Base-by-base conservation (phyloP, 2,329 filamentous ascomycete genomes). In the Colletotrichum destructivum region DNA sequence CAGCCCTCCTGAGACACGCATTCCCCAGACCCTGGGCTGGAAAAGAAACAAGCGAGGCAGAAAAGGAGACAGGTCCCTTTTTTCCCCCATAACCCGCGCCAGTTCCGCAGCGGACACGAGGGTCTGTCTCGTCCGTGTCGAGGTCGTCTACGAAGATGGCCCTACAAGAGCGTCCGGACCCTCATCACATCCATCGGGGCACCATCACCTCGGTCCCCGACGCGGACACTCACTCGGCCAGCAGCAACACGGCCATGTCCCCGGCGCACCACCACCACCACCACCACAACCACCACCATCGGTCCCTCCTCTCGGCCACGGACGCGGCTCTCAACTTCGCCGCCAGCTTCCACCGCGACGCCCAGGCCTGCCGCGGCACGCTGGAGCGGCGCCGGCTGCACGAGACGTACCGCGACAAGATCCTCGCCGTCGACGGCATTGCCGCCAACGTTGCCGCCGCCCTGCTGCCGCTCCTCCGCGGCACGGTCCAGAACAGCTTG, bases 311-410 rank as follows among this genome's bases (percentile, higher is more conserved):
- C 3, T 59, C 56, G 18, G 18, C 56, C n/a, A 59, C 56, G 9
- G 56, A 11, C 35, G 56, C 56, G 12, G 56, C 56, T 12, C 13
- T 57, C 23, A 57, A 57, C 56, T 59, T 59, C 42, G 56, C 56
- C 31, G 56, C 56, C 35, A 59, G 56, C 31, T 59, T 59, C n/a
- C 56, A 59, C 56, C 56, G 56, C 12, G 56, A 59, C 18, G 56
- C 56, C 35, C 35, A 59, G 35, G 56, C 56, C 6, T 59, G 56
- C 56, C 56, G 35, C 12, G 31, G 35, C 16, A 26, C 56, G 56
- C 35, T 8, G 9, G 56, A 59, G 56, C 56, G 56, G n/a, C 35
- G 42, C 21, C 26, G 42, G 12, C 31, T 59, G 7, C 35, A 59
- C 13, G 56, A 59, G 56, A 44, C 21, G 2, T 59, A 59, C 16